Percentiles rank a stretch among this genome's conserved stretches.
These are phyloP conservation scores for Trichosporon faecale DNA, from an alignment of 1,284 basidiomycete species.

Conservation along the genomic window DNA sequence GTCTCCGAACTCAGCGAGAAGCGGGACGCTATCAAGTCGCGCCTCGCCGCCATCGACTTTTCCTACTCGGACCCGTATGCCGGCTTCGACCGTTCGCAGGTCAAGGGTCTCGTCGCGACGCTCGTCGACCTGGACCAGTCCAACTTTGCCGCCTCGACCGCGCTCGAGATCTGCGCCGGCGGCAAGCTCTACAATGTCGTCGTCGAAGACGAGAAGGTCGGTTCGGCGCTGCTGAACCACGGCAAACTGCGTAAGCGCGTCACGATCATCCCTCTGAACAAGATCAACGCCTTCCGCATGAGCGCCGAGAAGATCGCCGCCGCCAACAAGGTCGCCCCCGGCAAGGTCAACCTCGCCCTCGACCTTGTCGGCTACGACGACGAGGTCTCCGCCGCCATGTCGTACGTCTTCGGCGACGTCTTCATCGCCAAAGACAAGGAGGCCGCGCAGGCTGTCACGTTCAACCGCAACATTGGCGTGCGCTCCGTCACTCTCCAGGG, in stretches of 20 bases:
- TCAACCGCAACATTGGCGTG: conserved; percentile 67
- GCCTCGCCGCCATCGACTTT: conserved; percentile 75
- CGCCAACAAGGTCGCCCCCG: conserved; percentile 72
- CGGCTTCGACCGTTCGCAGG: conserved; percentile 78
- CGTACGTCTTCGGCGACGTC: conserved; percentile 90
- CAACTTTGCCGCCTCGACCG: conserved; percentile 76
- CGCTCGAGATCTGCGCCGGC: conserved; percentile 90
- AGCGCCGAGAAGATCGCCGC: conserved; percentile 69
- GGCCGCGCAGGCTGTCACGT: conserved; percentile 85
- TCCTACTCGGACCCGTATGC: conserved; percentile 74
- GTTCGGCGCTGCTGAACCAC: conserved; percentile 73
- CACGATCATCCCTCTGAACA: conserved; percentile 90
- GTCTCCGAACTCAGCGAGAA: conserved; percentile 67
- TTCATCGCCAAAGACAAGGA: conserved; percentile 87
- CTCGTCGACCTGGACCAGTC: conserved; percentile 70
- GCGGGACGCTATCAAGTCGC: conserved; percentile 68
- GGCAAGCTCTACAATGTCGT: conserved; percentile 91
- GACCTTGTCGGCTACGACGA: conserved; percentile 81
- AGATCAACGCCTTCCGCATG: conserved; percentile 73
- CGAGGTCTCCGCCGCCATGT: conserved; percentile 84
- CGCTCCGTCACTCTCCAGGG: conserved; percentile 91
- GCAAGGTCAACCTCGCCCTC: conserved; percentile 80
- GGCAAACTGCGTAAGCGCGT: conserved; percentile 84
- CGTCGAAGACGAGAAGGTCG: conserved; percentile 84
- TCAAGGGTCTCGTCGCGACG: conserved; percentile 90